Base-by-base conservation (phyloP, 1,284 basidiomycete species). In the Heterobasidion parviporum region DNA sequence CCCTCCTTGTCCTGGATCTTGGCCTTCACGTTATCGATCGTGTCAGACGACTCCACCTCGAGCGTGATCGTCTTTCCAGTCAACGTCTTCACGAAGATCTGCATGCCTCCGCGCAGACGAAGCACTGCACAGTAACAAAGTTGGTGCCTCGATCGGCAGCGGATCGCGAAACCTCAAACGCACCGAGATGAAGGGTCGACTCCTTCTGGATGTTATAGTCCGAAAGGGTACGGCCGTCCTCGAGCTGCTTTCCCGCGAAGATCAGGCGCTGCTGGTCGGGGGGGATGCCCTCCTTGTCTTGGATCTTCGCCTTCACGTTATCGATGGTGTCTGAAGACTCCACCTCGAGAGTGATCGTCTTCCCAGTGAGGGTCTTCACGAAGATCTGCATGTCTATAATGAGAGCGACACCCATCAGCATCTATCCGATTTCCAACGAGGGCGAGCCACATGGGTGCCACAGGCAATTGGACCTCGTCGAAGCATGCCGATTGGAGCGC, bases 171-270 rank as follows among this genome's bases (percentile, higher is more conserved):
- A 16, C n/a, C 18, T 18, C 18, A 18, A 47, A 18, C 45, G 16
- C 16, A 47, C 45, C 96, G 61, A 98, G 76, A 75, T 99, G 95
- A 61, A 99, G 89, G 57, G 96, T 99, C 44, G 87, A 89, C 78
- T 94, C 92, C 79, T 93, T 94, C 77, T 94, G 96, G 68, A 98
- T 98, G 82, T 92, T 82, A 79, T 96, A 95, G 76, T 95, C 91
- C 67, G 75, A 89, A 60, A 94, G 84, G 60, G 90, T 92, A 70
- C 90, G 87, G 60, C 90, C 92, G 74, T 95, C 92, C 78, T 95
- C 92, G 63, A 98, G 89, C 78, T 98, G 92, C 45, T 98, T 98
- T 66, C 95, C 95, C 55, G 95, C 95, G 70, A 98, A 98, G 80
- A 98, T 98, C 72, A 98, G 76, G 64, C 95, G 93, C 74, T 98